These are phyloP conservation scores for Fusarium praegraminearum DNA, from an alignment of 2,329 filamentous ascomycete genomes.

Conservation along the genomic window DNA sequence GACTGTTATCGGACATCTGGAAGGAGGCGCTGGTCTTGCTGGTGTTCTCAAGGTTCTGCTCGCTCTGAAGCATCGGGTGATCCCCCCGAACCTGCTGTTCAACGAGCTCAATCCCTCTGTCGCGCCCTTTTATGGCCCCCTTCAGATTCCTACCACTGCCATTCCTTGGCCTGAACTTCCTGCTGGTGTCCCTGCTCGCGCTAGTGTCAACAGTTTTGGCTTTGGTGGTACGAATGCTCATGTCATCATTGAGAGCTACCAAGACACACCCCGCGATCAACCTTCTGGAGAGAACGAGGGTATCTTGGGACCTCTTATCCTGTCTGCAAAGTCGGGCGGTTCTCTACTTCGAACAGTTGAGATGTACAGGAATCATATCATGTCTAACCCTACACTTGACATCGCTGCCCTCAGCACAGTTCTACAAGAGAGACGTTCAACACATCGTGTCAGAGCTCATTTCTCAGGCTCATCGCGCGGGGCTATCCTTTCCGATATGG, in stretches of 20 bases:
- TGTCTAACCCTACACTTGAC: neutral
- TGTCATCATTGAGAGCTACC: constrained; percentile 20
- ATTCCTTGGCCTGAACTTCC: constrained; percentile 7
- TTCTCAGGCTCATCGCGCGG: neutral
- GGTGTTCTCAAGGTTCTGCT: neutral
- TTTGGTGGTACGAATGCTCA: constrained; percentile 32
- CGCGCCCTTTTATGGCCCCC: neutral
- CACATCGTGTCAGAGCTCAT: neutral
- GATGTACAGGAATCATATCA: neutral
- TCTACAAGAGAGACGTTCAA: neutral
- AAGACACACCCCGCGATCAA: neutral
- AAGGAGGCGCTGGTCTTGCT: constrained; percentile 18
- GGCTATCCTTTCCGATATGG: neutral
- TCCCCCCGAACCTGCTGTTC: constrained; percentile 10
- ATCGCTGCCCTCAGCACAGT: neutral
- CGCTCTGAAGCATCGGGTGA: neutral
- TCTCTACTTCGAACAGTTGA: neutral
- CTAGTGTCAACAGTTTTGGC: constrained; percentile 8
- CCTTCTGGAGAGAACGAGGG: neutral
- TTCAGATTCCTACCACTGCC: constrained; percentile 1
- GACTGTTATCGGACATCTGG: constrained; percentile 26
- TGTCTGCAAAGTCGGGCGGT: neutral
- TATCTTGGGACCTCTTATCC: neutral
- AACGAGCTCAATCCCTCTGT: constrained; percentile 1
- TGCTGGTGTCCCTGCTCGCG: neutral